These are phyloP conservation scores for Heliocybe sulcata DNA, from an alignment of 1,284 basidiomycete genomes.

Conservation along the genomic window DNA sequence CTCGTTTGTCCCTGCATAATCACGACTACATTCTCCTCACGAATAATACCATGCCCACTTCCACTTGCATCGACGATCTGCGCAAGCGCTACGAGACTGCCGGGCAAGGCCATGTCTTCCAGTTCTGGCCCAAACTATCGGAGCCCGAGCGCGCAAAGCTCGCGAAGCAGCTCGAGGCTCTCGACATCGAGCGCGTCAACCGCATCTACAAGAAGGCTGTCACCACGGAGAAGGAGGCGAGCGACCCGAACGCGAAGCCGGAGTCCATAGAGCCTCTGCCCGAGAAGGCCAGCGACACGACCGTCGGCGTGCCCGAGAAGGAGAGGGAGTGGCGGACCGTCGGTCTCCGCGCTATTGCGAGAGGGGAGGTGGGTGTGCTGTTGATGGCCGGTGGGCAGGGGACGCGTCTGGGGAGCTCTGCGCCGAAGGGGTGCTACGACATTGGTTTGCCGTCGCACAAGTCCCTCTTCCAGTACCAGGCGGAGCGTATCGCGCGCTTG, in stretches of 20 bases:
- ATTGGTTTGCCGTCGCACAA: constrained; percentile 92
- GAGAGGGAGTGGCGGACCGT: constrained; percentile 63
- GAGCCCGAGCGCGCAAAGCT: constrained; percentile 61
- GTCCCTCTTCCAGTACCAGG: constrained; percentile 94
- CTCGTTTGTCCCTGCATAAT: not conserved
- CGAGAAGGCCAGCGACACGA: constrained; percentile 60
- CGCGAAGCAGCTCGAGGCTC: constrained; percentile 66
- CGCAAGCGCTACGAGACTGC: constrained; percentile 63
- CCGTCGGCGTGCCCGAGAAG: constrained; percentile 47
- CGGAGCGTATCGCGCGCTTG: constrained; percentile 85
- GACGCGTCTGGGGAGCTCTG: constrained; percentile 85
- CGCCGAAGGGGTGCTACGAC: constrained; percentile 98
- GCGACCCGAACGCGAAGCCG: constrained; percentile 33
- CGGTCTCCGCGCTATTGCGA: constrained; percentile 78
- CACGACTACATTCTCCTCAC: not conserved
- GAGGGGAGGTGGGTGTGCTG: constrained; percentile 85
- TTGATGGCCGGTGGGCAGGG: constrained; percentile 99
- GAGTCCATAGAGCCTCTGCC: constrained; percentile 76
- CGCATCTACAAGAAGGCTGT: constrained; percentile 79
- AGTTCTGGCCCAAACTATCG: constrained; percentile 78
- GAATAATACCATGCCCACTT: not conserved
- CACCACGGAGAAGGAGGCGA: constrained; percentile 50
- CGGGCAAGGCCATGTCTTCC: constrained; percentile 84
- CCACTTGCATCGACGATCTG: not conserved
- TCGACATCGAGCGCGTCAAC: constrained; percentile 92